Percentiles rank a stretch among this genome's conserved stretches.
These are phyloP conservation scores for Sporothrix brunneoviolacea DNA, from an alignment of 2,329 filamentous ascomycete genomes.

Conservation along the genomic window DNA sequence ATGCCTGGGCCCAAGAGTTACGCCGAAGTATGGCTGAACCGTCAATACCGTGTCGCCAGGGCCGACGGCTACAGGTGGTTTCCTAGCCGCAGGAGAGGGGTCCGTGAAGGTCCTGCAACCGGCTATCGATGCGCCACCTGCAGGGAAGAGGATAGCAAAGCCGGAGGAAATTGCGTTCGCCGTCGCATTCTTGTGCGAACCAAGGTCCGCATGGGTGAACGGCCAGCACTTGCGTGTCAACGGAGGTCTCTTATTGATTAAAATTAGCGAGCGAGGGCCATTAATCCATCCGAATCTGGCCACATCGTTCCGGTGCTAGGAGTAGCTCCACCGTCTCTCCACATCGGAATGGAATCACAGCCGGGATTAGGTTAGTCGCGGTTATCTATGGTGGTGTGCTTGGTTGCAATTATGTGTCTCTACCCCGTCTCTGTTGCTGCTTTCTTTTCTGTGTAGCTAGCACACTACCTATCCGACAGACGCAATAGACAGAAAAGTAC, in stretches of 20 bases:
- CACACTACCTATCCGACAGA: no score
- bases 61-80: constrained; percentile 42
- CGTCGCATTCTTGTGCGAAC: constrained; percentile 39
- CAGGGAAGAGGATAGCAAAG: constrained; percentile 34
- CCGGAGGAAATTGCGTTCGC: constrained; percentile 41
- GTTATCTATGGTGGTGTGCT: no score
- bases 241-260: constrained; percentile 22
- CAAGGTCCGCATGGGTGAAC: constrained; percentile 41
- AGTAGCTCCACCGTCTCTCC: no score
- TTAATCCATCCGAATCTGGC: no score
- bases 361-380: no score
- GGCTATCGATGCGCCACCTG: constrained; percentile 37
- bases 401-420: no score
- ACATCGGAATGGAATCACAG: no score
- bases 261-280: background rate
- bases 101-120: constrained; percentile 36
- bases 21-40: constrained; percentile 44
- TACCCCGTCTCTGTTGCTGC: no score
- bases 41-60: constrained; percentile 57
- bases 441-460: no score
- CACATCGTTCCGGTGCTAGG: no score
- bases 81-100: constrained; percentile 23
- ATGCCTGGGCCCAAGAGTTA: constrained; percentile 52
- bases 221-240: constrained; percentile 29
- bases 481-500: no score